These are phyloP conservation scores for Lactarius hatsudake DNA, from an alignment of 768 basidiomycete species.

Conservation along the genomic window DNA sequence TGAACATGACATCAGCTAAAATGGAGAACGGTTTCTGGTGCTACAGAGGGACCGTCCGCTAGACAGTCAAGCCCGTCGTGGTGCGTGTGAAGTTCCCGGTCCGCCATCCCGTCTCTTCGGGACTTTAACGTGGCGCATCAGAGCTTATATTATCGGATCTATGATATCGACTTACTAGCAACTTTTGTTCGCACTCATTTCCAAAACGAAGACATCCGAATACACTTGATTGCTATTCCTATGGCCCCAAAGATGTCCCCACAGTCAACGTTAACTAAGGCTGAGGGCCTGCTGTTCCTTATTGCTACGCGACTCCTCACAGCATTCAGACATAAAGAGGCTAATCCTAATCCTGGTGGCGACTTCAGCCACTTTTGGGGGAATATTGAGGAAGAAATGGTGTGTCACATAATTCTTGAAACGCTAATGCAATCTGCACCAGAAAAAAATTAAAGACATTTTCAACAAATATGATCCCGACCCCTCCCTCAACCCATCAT, in stretches of 20 bases:
- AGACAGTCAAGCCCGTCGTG: no score
- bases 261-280: not conserved
- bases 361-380: not conserved
- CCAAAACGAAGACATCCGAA: not conserved
- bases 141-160: no score
- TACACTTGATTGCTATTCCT: not conserved
- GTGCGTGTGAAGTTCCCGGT: no score
- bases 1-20: no score
- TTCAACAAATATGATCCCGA: not conserved
- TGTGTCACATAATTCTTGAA: not conserved
- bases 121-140: no score
- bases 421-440: not conserved
- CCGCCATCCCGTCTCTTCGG: no score
- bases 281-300: not conserved
- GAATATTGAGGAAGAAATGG: not conserved
- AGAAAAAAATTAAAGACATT: not conserved
- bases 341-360: not conserved
- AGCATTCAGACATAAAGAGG: not conserved
- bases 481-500: not conserved
- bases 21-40: no score
- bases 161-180: no score
- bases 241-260: not conserved
- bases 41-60: no score
- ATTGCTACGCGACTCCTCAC: not conserved
- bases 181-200: not conserved